Percentiles rank a stretch among this genome's conserved stretches.
phyloP scores from a whole-genome alignment of 768 basidiomycete species.

The Rhizopogon vesiculosus region DNA sequence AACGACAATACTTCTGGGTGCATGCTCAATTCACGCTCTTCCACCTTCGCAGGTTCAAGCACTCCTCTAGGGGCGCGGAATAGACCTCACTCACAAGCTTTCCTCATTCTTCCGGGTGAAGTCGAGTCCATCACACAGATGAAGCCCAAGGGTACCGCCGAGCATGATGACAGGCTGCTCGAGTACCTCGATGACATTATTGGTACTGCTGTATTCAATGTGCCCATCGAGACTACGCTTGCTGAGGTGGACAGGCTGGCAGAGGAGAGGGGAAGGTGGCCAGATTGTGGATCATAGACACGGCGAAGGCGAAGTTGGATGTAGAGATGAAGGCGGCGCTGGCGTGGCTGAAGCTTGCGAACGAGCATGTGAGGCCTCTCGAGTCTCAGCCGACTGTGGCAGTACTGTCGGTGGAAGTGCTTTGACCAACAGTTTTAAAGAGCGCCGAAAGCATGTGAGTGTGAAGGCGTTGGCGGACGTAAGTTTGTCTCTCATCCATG shows the following conservation, averaged over 20 bases:
- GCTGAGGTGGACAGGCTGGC: slow-evolving; percentile 44
- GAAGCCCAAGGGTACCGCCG: slow-evolving; percentile 91
- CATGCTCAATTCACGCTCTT: slow-evolving; percentile 62
- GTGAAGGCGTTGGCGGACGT: slow-evolving; percentile 72
- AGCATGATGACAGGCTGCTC: slow-evolving; percentile 94
- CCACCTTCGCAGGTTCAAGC: slow-evolving; percentile 77
- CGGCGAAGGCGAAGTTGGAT: slow-evolving; percentile 84
- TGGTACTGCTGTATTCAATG: slow-evolving; percentile 88
- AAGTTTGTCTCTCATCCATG: slow-evolving; percentile 13
- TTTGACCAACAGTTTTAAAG: too few relatives aligned
- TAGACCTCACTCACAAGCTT: too few relatives aligned
- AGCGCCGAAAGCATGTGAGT: too few relatives aligned
- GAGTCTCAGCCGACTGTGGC: too few relatives aligned
- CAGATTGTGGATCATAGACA: slow-evolving; percentile 51
- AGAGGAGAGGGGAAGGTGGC: slow-evolving; percentile 49
- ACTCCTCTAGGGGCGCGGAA: slow-evolving; percentile 49
- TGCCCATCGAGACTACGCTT: slow-evolving; percentile 78
- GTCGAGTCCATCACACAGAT: slow-evolving; percentile 98
- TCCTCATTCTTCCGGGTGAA: too few relatives aligned
- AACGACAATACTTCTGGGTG: slow-evolving; percentile 90
- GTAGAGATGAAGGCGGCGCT: slow-evolving; percentile 75
- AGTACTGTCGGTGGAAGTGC: too few relatives aligned
- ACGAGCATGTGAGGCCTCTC: slow-evolving; percentile 36
- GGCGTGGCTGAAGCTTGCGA: slow-evolving; percentile 76
- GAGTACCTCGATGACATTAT: slow-evolving; percentile 99